Conservation (phyloP, 2,329 filamentous ascomycete genomes). For the Xylariaceae sp. region DNA sequence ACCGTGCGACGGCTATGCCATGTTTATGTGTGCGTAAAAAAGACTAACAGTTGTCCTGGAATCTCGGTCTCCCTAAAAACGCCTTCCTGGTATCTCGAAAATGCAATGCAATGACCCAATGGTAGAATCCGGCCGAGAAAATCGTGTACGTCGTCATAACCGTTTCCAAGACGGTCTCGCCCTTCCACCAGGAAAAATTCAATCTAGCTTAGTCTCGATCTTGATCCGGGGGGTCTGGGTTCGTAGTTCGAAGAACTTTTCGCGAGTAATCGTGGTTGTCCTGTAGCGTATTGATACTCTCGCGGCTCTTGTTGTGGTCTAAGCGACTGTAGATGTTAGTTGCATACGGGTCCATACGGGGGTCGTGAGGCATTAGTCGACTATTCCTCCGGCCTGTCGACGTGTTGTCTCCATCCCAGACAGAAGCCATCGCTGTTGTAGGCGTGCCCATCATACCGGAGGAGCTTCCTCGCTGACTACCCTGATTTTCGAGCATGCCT, state of each 20-base stretch:
- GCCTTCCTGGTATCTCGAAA: conserved; percentile 50
- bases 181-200: conserved; percentile 4
- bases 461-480: conserved; percentile 54
- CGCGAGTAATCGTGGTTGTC: conserved; percentile 69
- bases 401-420: conserved; percentile 42
- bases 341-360: conserved; percentile 64
- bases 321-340: conserved; percentile 57
- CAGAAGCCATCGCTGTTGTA: conserved; percentile 47
- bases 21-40: conserved; percentile 28
- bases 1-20: conserved; percentile 19
- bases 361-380: conserved; percentile 62
- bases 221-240: conserved; percentile 56
- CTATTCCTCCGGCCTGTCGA: conserved; percentile 55
- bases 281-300: conserved; percentile 65
- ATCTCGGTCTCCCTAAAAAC: conserved; percentile 39
- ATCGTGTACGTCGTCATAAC: conserved; percentile 40
- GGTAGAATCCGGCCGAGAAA: conserved; percentile 27
- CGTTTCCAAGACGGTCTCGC: conserved; percentile 17
- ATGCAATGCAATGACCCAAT: conserved; percentile 44
- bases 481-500: conserved; percentile 47
- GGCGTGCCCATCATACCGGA: conserved; percentile 50
- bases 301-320: conserved; percentile 57
- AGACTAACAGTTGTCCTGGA: conserved; percentile 23
- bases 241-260: conserved; percentile 63
- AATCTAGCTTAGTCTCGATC: conserved; percentile 20